phyloP scores from a whole-genome alignment of 2,329 filamentous ascomycete species.

The Rutstroemia sp. region DNA sequence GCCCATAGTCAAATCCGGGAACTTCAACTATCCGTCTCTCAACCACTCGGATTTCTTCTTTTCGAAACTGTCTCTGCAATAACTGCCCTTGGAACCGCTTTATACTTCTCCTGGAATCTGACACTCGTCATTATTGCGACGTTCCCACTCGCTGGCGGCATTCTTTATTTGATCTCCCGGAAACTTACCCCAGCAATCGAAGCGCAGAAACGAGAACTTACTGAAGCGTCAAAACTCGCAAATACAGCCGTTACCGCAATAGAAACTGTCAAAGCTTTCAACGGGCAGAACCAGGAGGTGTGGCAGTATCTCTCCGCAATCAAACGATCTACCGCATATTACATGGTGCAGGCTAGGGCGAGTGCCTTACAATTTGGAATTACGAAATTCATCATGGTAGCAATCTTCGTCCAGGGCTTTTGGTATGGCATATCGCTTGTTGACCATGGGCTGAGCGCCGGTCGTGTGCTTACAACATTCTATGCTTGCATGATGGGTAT shows the following conservation, averaged over 20 bases:
- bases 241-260: conserved; percentile 66
- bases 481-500: conserved; percentile 73
- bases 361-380: conserved; percentile 67
- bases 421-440: conserved; percentile 77
- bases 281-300: conserved; percentile 63
- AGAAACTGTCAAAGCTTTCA: conserved; percentile 81
- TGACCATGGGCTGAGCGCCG: conserved; percentile 46
- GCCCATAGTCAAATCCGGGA: conserved; percentile 66
- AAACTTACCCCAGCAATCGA: conserved; percentile 59
- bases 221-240: conserved; percentile 62
- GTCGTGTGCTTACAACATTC: conserved; percentile 73
- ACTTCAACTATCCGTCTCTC: conserved; percentile 71
- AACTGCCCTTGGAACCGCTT: conserved; percentile 61
- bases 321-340: conserved; percentile 51
- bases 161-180: conserved; percentile 53
- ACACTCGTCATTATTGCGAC: conserved; percentile 72
- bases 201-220: conserved; percentile 60
- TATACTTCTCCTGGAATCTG: conserved; percentile 77
- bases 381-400: conserved; percentile 65
- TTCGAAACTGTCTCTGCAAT: conserved; percentile 57
- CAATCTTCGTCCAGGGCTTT: conserved; percentile 82
- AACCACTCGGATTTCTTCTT: conserved; percentile 66
- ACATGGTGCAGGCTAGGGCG: conserved; percentile 58
- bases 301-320: conserved; percentile 56
- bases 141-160: conserved; percentile 56